Evolutionary conservation across 495 filamentous ascomycete genomes (phyloP), one percentile per base, ranked within the genome.

Genomic region (Delitschia confertaspora): DNA sequence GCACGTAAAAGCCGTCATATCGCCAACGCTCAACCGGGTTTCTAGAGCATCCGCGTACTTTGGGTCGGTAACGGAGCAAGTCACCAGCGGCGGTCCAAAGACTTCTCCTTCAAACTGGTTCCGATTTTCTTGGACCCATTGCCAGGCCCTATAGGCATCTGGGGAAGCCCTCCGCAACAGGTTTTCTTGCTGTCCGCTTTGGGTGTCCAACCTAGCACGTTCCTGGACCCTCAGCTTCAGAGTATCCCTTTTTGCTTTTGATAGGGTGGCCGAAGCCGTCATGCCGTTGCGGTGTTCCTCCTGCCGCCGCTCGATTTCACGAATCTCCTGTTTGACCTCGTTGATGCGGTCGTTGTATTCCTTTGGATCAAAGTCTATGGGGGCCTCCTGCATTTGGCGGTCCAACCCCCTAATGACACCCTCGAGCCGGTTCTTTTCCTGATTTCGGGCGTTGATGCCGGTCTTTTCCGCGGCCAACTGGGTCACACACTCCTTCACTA

Each of bases 81-180:
- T 78, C 10, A 99, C 65, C 43, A 89, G 71, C 0, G 91, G 78
- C 13, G 91, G 91, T 0, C 86, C 88, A 60, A 85, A 88, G 17
- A 96, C 80, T 49, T 82, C 72, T 40, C 82, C 76, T 58, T 88
- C 29, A 44, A 96, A 95, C 19, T 71, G 59, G 51, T 74, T 60
- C 30, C 71, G 75, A 60, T 96, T 78, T 2, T 77, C 58, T 48
- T 80, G 70, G 42, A 95, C 64, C 85, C 88, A 96, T 33, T 77
- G 71, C 76, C 88, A 95, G 17, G 78, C 81, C 53, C 58, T 69
- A 8, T 68, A 65, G 2, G 81, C 76, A 42, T 96, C 85, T 0
- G 22, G 30, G 3, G 82, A 79, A 2, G 68, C 1, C 5, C 51
- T 59, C 26, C 62, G 64, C 7, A 95, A 68, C 51, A 80, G 76